These are phyloP conservation scores for Pleurotus sapidus DNA, from an alignment of 768 basidiomycete species.

Conservation along the genomic window DNA sequence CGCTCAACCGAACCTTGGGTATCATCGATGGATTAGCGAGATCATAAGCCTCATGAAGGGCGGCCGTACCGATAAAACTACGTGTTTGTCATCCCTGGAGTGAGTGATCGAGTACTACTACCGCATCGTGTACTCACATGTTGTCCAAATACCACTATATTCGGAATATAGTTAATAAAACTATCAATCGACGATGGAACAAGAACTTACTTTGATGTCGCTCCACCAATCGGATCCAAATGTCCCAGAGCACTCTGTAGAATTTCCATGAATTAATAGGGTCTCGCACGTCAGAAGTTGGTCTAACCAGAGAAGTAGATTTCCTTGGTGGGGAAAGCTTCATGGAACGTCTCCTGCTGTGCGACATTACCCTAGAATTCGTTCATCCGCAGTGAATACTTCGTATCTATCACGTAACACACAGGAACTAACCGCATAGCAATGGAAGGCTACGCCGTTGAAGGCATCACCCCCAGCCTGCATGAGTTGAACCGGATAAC, in stretches of 20 bases:
- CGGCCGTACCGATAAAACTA: slow-evolving; percentile 18
- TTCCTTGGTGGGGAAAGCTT: slow-evolving; percentile 52
- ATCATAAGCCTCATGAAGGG: too few species aligned
- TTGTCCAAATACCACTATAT: slow-evolving; percentile 68
- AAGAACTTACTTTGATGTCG: slow-evolving; percentile 61
- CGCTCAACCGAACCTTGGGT: slow-evolving; percentile 31
- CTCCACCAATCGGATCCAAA: slow-evolving; percentile 75
- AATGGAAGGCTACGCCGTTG: slow-evolving; percentile 70
- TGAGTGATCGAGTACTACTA: too few species aligned
- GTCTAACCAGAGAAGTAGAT: slow-evolving; percentile 42
- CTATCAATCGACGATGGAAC: too few species aligned
- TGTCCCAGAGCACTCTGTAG: slow-evolving; percentile 60
- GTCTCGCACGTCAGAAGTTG: not conserved
- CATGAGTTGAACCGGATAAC: slow-evolving; percentile 63
- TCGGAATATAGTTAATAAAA: too few species aligned
- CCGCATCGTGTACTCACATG: slow-evolving; percentile 34
- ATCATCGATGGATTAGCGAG: too few species aligned
- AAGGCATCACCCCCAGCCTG: slow-evolving; percentile 53
- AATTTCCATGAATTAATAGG: too few species aligned
- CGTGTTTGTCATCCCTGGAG: not conserved
- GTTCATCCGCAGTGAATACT: not conserved
- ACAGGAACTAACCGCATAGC: slow-evolving; percentile 43
- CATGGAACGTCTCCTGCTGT: slow-evolving; percentile 55
- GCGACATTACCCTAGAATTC: slow-evolving; percentile 37
- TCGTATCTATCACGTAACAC: not conserved